Conservation (phyloP, 164 flowering plant genomes). For the Chimonanthus praecox region DNA sequence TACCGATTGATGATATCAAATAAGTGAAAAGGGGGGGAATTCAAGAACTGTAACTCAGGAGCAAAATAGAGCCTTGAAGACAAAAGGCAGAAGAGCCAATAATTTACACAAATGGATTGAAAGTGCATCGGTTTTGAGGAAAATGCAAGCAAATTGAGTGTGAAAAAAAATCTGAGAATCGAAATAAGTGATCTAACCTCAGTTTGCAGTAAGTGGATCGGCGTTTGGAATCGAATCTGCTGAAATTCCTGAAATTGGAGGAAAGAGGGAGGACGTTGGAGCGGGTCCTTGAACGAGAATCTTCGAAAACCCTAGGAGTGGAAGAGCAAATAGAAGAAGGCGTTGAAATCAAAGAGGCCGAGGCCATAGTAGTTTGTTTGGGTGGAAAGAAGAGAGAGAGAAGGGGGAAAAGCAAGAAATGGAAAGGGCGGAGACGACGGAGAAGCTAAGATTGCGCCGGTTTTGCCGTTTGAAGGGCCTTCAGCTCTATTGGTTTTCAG, state of each 20-base stretch:
- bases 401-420: background rate
- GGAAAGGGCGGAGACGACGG: background rate
- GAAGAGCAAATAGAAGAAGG: slow-evolving; percentile 12
- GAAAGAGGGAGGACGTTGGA: slow-evolving; percentile 7
- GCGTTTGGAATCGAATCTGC: background rate
- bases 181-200: slow-evolving; percentile 10
- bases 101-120: background rate
- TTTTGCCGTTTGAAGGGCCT: background rate
- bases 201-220: slow-evolving; percentile 7
- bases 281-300: slow-evolving; percentile 11
- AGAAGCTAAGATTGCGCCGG: background rate
- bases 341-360: slow-evolving; percentile 13
- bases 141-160: background rate
- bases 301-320: slow-evolving; percentile 6
- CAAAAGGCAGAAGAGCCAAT: background rate
- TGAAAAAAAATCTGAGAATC: background rate
- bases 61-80: background rate
- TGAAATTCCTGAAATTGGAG: slow-evolving; percentile 2
- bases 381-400: background rate
- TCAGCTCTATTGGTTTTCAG: background rate
- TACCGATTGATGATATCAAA: background rate
- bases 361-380: slow-evolving; percentile 10
- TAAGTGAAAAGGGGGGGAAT: background rate
- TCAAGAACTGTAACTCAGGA: background rate
- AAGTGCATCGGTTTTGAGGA: background rate